A percentile compares a stretch with the other conserved stretches of the same genome.
Evolutionary conservation across 345 rosid genomes (phyloP).

Genomic region (Hibiscus trionum): DNA sequence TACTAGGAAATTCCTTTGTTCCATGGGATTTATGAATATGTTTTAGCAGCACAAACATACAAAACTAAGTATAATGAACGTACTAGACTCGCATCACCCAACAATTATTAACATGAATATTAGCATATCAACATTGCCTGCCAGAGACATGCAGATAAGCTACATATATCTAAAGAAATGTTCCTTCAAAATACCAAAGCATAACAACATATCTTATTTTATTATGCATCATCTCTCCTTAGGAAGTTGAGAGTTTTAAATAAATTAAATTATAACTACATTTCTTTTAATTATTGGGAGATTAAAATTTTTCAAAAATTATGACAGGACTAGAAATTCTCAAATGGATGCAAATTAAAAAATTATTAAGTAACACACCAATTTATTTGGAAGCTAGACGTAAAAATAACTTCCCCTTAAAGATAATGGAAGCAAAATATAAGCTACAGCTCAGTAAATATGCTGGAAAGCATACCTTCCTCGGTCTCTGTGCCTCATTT

Average conservation of each 20-base stretch:
- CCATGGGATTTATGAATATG: not conserved
- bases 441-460: not conserved
- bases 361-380: not conserved
- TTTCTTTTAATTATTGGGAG: too few relatives aligned
- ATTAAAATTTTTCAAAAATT: too few relatives aligned
- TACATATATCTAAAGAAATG: too few relatives aligned
- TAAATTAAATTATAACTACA: too few relatives aligned
- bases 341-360: not conserved
- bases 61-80: too few relatives aligned
- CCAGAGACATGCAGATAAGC: not conserved
- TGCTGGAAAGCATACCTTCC: constrained; percentile 35
- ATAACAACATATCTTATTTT: too few relatives aligned
- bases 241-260: too few relatives aligned
- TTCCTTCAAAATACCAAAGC: too few relatives aligned
- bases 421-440: constrained; percentile 13
- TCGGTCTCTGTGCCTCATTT: constrained; percentile 86
- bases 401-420: too few relatives aligned
- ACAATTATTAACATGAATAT: not conserved
- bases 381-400: not conserved
- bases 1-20: not conserved
- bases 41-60: not conserved
- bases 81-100: not conserved
- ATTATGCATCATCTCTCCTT: too few relatives aligned
- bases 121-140: not conserved
- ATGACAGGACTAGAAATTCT: not conserved